A percentile compares a stretch with the other conserved stretches of the same genome.
phyloP scores from a whole-genome alignment of 257 asterid species.

The Agastache rugosa region DNA sequence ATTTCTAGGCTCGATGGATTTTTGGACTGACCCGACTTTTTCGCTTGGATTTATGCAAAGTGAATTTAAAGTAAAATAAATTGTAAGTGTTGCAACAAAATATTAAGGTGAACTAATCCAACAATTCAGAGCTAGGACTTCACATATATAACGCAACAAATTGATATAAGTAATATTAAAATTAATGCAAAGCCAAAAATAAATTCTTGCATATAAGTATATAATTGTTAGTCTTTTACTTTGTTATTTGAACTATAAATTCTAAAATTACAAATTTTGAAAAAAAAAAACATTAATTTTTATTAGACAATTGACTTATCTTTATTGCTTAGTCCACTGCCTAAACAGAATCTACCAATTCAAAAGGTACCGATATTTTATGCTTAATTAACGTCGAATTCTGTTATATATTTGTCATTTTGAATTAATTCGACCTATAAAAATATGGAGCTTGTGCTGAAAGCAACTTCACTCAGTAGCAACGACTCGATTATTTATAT shows the following conservation, averaged over 20 bases:
- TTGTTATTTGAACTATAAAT: neutral
- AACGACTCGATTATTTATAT: too few relatives aligned
- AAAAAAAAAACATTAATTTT: neutral
- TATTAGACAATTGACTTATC: neutral
- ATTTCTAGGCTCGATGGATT: too few relatives aligned
- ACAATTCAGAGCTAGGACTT: neutral
- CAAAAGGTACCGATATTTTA: neutral
- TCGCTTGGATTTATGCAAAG: too few relatives aligned
- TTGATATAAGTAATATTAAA: too few relatives aligned
- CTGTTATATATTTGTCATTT: neutral
- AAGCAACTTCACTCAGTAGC: neutral
- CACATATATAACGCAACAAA: neutral
- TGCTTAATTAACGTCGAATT: neutral
- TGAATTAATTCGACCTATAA: neutral
- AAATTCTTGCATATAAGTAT: neutral
- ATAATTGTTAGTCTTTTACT: too few relatives aligned
- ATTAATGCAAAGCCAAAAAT: neutral
- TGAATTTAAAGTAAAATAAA: too few relatives aligned
- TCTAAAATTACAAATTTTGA: neutral
- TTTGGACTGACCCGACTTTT: too few relatives aligned
- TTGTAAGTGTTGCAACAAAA: too few relatives aligned
- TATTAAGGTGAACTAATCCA: too few relatives aligned
- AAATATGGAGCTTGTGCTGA: neutral
- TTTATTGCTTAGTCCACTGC: neutral
- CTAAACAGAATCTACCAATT: conserved; percentile 4